Evolutionary conservation across 2,329 filamentous ascomycete species (phyloP).

Genomic region (Trichoderma sp.): DNA sequence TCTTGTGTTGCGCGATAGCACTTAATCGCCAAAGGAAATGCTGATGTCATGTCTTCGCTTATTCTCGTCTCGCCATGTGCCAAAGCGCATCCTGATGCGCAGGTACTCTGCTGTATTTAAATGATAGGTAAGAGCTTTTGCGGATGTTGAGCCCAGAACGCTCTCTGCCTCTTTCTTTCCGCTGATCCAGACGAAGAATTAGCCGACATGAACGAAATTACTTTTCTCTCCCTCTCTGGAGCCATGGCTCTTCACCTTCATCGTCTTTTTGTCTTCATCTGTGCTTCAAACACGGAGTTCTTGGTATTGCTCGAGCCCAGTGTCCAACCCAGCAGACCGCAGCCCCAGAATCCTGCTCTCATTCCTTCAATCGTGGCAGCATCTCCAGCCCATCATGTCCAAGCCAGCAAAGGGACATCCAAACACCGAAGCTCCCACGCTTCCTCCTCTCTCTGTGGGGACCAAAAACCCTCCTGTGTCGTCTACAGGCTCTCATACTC

Average conservation of each 20-base stretch:
- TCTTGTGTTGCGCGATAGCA: not conserved
- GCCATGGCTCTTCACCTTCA: not conserved
- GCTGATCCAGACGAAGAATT: not conserved
- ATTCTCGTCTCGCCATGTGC: not conserved
- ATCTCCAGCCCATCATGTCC: slow-evolving; percentile 18
- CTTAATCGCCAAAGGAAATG: not conserved
- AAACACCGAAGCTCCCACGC: slow-evolving; percentile 11
- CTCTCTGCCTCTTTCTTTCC: not conserved
- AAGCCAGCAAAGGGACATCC: slow-evolving; percentile 6
- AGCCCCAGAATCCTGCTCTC: not conserved
- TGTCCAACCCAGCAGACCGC: too few species aligned
- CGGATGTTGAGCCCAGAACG: not conserved
- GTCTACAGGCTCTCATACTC: not conserved
- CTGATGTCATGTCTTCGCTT: not conserved
- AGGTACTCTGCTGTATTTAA: not conserved
- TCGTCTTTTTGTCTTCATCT: not conserved
- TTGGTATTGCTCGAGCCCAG: not conserved
- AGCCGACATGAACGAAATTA: not conserved
- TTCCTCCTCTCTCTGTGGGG: slow-evolving; percentile 20
- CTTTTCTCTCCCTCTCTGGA: not conserved
- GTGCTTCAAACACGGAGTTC: not conserved
- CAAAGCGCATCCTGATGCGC: not conserved
- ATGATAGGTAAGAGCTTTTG: not conserved
- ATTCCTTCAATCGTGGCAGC: not conserved
- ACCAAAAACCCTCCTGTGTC: not conserved